Evolutionary conservation across 2,329 filamentous ascomycete genomes (phyloP), one percentile per base, ranked within the genome.

Genomic region (Exophiala lecanii-corni): DNA sequence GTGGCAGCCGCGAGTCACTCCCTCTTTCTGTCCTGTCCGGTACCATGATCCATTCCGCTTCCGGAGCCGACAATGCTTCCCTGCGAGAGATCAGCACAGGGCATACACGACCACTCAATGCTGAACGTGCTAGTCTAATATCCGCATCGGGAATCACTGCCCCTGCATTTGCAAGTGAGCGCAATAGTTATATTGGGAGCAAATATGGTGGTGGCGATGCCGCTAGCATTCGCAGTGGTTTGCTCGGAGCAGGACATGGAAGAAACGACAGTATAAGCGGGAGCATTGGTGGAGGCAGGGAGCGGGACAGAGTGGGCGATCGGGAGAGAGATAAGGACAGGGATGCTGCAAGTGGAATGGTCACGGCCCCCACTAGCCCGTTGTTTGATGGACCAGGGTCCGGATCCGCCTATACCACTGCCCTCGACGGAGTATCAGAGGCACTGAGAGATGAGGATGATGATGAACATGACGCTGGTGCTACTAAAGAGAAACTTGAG

Each of bases 111-210:
- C 71, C 75, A 4, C 72, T 75, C 4, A 77, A 72, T 43, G 68
- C 74, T 12, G 79, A 82, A 58, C 72, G 79, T 4, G 74, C 75
- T 9, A 81, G 77, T 54, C 66, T 96, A 39, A 95, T 95, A 67
- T 89, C 85, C 1, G 75, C 81, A 0, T 82, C 83, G 0, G 85
- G 84, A 10, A 72, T 79, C 3, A 51, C 44, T 12, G 76, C 76
- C 1, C 81, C 82, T 4, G 76, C 79, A 9, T 65, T 86, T 5
- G 71, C 77, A 5, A 84, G 83, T 45, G 89, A 95, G 58, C 76
- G 89, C 36, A 91, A 84, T 61, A 94, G 86, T 64, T 78, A 84
- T 50, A 91, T 94, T 58, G 79, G 79, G 46, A 78, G 71, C 57
- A 71, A 72, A 49, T 63, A 59, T 15, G 79, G 75, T 4, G 87